Evolutionary conservation across 257 asterid species (phyloP).

Genomic region (Ophiorrhiza pumila): DNA sequence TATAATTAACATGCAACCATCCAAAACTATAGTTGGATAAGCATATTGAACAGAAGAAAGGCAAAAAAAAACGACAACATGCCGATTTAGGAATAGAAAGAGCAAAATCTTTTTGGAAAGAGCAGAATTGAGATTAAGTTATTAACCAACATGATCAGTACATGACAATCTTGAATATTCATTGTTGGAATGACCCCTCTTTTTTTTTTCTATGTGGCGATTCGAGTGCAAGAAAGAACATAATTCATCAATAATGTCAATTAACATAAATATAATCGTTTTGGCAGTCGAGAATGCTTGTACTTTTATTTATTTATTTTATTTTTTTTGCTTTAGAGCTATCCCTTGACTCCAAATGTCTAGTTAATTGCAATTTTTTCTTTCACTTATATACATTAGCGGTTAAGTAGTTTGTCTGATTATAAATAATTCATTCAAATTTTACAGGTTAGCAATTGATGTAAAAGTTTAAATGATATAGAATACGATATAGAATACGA

Average conservation of each 20-base stretch:
- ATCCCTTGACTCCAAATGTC: slow-evolving; percentile 8
- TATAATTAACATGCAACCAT: not conserved
- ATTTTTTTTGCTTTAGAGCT: slow-evolving; percentile 9
- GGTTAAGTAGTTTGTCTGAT: too few relatives aligned
- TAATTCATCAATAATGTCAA: slow-evolving; percentile 6
- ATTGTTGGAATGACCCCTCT: not conserved
- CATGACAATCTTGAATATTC: slow-evolving; percentile 4
- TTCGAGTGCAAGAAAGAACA: slow-evolving; percentile 12
- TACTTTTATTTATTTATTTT: slow-evolving; percentile 7
- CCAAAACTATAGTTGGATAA: slow-evolving; percentile 20
- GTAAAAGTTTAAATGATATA: too few relatives aligned
- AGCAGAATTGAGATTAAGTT: not conserved
- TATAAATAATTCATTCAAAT: too few relatives aligned
- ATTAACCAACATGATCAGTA: too few relatives aligned
- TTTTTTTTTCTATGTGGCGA: slow-evolving; percentile 21
- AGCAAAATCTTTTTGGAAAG: slow-evolving; percentile 2
- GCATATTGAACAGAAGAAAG: slow-evolving; percentile 7
- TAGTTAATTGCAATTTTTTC: too few relatives aligned
- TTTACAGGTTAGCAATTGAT: too few relatives aligned
- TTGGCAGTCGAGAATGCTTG: slow-evolving; percentile 6
- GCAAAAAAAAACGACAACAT: not conserved
- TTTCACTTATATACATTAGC: not conserved
- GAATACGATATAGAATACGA: too few relatives aligned
- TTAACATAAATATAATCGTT: not conserved
- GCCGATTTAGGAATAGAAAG: slow-evolving; percentile 11